Evolutionary conservation across 2,329 filamentous ascomycete genomes (phyloP).

Genomic region (Calycina herbarum): DNA sequence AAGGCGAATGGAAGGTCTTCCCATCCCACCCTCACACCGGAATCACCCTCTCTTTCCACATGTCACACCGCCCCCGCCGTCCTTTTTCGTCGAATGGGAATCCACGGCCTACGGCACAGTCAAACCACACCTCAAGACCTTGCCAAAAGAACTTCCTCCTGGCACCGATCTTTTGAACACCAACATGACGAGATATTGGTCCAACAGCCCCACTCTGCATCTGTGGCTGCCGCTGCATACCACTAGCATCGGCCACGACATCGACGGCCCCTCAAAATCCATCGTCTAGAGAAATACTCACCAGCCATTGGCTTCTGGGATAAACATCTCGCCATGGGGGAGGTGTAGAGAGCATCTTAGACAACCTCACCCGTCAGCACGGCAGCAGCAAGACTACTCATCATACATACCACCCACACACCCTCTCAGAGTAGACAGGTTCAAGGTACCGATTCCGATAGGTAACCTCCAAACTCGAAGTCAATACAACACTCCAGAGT

Average conservation of each 20-base stretch:
- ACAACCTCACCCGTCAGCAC: slow-evolving; percentile 15
- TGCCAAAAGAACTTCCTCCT: background rate
- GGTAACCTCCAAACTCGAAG: background rate
- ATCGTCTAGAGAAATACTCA: background rate
- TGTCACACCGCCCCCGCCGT: slow-evolving; percentile 3
- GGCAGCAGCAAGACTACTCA: slow-evolving; percentile 10
- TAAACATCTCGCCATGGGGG: slow-evolving; percentile 15
- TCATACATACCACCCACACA: background rate
- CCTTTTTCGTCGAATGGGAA: slow-evolving; percentile 4
- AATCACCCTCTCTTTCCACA: background rate
- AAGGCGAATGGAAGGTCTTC: background rate
- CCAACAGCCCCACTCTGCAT: slow-evolving; percentile 19
- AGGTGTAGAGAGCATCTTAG: background rate
- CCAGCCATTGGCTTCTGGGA: slow-evolving; percentile 9
- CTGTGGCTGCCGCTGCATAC: slow-evolving; percentile 19
- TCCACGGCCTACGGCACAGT: slow-evolving; percentile 2
- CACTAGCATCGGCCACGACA: slow-evolving; percentile 10
- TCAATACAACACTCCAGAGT: background rate
- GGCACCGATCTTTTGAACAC: background rate
- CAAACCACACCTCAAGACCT: background rate
- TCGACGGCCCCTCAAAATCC: slow-evolving; percentile 10
- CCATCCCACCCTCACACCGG: background rate
- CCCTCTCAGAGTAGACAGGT: background rate
- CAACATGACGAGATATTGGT: slow-evolving; percentile 20
- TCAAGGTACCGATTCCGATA: slow-evolving; percentile 22